Base-by-base conservation (phyloP, 257 asterid genomes). In the Solanum clarkiae region DNA sequence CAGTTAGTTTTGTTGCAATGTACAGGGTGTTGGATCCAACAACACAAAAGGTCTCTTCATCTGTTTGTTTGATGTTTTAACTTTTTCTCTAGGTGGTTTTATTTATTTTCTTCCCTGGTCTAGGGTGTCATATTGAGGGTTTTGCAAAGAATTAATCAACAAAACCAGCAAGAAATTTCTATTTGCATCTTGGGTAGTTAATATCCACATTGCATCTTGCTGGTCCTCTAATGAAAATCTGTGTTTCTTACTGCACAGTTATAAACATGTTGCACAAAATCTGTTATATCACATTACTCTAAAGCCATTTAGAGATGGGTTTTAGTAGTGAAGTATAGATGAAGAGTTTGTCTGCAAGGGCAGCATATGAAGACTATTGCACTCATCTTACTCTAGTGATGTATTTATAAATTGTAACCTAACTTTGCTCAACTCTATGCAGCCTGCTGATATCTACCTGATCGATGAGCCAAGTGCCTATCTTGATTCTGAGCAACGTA, bases 401-500 rank as follows among this genome's bases (percentile, higher is more conserved):
- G 15, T 75, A 40, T n/a, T 81, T 62, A 12, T 22, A 49, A 29
- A 63, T 10, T 13, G 26, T n/a, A 29, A 83, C 36, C 74, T 86
- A 53, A 49, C 54, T 86, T 86, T 53, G 22, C 85, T 80, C 85
- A 77, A 88, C 75, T 87, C 87, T 57, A 44, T 90, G 92, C 97
- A 97, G 99, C 99, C 99, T 53, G 99, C 99, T 44, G 98, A 97
- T 88, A 95, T 97, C 84, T 97, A 97, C 87, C 85, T 97, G 68
- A 97, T 97, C 74, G 99, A 97, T 49, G 99, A 97, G 81, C 99
- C 99, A 9, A 97, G 99, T 93, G 99, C 98, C 12, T 97, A 95
- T 91, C 98, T 97, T 9, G 99, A 97, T 88, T 97, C 99, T 7
- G 99, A 97, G 94, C 99, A 97, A 89, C 97, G 98, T 87, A 96